A percentile compares a stretch with the other conserved stretches of the same genome.
phyloP scores from a whole-genome alignment of 345 rosid genomes.

The Linum tenue region DNA sequence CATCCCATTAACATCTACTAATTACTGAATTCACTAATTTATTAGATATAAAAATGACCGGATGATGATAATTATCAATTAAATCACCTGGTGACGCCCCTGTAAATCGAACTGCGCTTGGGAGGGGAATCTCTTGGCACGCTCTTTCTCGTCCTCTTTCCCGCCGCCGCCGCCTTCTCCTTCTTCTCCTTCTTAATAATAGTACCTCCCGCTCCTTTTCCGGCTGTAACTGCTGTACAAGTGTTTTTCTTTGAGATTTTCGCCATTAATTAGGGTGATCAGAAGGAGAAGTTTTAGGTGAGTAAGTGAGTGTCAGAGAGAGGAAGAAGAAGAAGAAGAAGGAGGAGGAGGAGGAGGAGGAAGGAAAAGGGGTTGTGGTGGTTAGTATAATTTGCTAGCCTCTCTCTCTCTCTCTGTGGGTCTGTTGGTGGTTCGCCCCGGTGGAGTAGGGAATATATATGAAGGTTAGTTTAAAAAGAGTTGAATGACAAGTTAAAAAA shows the following conservation, averaged over 20 bases:
- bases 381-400: no score
- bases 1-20: no score
- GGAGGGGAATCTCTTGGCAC: slow-evolving; percentile 85
- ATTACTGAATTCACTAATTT: no score
- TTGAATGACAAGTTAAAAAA: no score
- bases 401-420: no score
- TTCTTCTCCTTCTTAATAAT: no score
- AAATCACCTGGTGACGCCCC: slow-evolving; percentile 75
- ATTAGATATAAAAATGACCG: neutral
- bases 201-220: no score
- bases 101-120: slow-evolving; percentile 71
- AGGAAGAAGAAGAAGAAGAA: neutral
- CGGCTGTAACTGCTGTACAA: neutral
- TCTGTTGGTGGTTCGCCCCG: no score
- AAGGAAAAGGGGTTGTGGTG: no score
- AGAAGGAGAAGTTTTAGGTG: neutral
- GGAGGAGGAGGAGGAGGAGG: no score
- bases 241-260: neutral
- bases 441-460: no score
- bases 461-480: no score
- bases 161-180: slow-evolving; percentile 6
- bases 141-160: slow-evolving; percentile 65
- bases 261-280: neutral
- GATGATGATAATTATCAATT: neutral
- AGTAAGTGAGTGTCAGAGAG: neutral